Evolutionary conservation across 176 grass and related monocot genomes (phyloP).

Genomic region (Tuctoria greenei): DNA sequence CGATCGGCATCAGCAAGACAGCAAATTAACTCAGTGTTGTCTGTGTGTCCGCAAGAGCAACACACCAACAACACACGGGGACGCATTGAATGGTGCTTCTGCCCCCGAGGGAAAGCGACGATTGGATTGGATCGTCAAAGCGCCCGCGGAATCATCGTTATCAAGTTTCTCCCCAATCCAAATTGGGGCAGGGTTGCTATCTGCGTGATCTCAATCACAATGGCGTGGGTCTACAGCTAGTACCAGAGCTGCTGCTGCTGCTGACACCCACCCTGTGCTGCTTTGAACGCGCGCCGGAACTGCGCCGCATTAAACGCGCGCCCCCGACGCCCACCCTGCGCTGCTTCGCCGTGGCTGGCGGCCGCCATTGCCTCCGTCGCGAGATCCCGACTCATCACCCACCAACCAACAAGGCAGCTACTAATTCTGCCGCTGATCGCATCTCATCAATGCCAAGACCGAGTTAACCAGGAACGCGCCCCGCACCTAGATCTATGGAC

Average conservation of each 20-base stretch:
- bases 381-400: constrained; percentile 42
- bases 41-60: too few species aligned
- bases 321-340: constrained; percentile 15
- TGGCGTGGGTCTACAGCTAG: neutral
- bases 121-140: neutral
- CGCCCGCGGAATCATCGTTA: neutral
- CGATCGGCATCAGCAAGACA: neutral
- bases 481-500: constrained; percentile 3
- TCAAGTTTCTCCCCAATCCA: neutral
- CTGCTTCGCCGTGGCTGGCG: constrained; percentile 21
- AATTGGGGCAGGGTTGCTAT: neutral
- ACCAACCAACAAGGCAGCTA: constrained; percentile 48
- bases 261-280: neutral
- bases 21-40: neutral
- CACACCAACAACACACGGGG: neutral
- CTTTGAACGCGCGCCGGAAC: neutral
- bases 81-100: constrained; percentile 13
- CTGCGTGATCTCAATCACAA: neutral
- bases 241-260: neutral
- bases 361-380: neutral
- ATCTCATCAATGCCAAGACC: constrained; percentile 43
- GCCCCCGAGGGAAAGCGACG: constrained; percentile 13
- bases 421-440: constrained; percentile 32
- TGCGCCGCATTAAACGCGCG: constrained; percentile 41
- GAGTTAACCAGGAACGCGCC: constrained; percentile 27